Evolutionary conservation across 2,329 filamentous ascomycete genomes (phyloP).

Genomic region (Fusarium tanahbumbuense): DNA sequence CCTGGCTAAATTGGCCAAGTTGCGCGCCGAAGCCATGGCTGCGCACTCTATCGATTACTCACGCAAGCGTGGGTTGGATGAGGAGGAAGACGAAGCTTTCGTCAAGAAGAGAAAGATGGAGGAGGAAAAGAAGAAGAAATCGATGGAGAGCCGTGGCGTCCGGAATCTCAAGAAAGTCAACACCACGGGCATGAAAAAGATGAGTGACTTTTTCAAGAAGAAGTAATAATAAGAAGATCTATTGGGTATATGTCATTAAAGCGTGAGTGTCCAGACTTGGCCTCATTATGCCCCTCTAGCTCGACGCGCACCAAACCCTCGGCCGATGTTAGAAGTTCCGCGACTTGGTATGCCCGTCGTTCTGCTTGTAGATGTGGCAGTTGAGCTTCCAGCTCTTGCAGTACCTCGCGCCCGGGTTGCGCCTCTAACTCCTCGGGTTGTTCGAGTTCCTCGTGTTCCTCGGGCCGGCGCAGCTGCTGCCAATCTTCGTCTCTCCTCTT

Average conservation of each 20-base stretch:
- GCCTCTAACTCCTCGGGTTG: conserved; percentile 52
- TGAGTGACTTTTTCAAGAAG: conserved; percentile 94
- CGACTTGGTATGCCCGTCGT: conserved; percentile 48
- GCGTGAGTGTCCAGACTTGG: conserved; percentile 13
- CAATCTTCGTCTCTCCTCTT: conserved; percentile 58
- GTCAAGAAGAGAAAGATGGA: conserved; percentile 87
- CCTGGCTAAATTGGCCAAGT: conserved; percentile 70
- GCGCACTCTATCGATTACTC: conserved; percentile 78
- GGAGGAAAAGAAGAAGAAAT: conserved; percentile 88
- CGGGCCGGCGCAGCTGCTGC: conserved; percentile 46
- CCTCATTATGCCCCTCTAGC: conserved; percentile 49
- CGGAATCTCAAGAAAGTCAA: conserved; percentile 90
- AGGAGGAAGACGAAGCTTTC: conserved; percentile 72
- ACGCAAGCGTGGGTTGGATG: conserved; percentile 74
- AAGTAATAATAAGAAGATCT: conserved; percentile 50
- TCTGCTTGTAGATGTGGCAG: conserved; percentile 46
- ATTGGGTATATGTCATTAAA: conserved; percentile 49
- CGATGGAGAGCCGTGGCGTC: conserved; percentile 77
- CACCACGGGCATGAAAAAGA: conserved; percentile 93
- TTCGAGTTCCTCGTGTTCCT: conserved; percentile 51
- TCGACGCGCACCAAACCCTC: conserved; percentile 51
- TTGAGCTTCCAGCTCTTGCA: conserved; percentile 44
- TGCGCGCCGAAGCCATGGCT: conserved; percentile 78
- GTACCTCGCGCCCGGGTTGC: conserved; percentile 42
- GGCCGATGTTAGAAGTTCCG: conserved; percentile 51